Base-by-base conservation (phyloP, 106 monocot species). In the Posidonia australis region DNA sequence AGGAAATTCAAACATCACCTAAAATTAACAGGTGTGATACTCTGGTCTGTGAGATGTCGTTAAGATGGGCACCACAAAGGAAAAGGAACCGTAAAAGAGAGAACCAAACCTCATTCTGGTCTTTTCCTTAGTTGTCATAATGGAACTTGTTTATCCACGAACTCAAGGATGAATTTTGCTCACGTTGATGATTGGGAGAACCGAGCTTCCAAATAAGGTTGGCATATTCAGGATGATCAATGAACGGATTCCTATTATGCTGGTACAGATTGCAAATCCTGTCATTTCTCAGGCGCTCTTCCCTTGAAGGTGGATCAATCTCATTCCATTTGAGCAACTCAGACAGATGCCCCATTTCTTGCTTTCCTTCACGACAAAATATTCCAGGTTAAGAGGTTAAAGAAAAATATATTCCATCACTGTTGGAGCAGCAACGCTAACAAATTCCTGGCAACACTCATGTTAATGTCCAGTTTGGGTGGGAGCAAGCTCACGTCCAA, bases 151-250 rank as follows among this genome's bases (percentile, higher is more conserved):
- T 77, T 19, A 75, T 71, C 74, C 79, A 74, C 36, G 7, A 36
- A 36, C 7, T 36, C 36, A 36, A 25, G 11, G 57, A 5, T 57
- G 29, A 26, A 57, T 26, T 57, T 5, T 57, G 27, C 57, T 27
- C 13, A 13, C 13, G 27, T 81, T 85, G 64, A 76, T 76, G 60
- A 48, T 1, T 14, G 24, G 25, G 13, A 66, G 16, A 24, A 10
- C 27, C 46, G 45, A 57, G 29, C 64, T 71, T 76, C 91, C 86
- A 92, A 42, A 86, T 84, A 44, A 81, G 77, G 58, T 84, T 77
- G 19, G 79, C 91, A 72, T 75, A 92, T 72, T 92, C 91, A 44
- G 91, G 86, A 82, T 86, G 91, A 76, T 92, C 91, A 65, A 92
- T 51, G 29, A 92, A 86, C 14, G 86, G 91, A 58, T 92, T 92